These are phyloP conservation scores for Fallopia convolvulus DNA, from an alignment of 148 eudicot genomes.

Conservation along the genomic window DNA sequence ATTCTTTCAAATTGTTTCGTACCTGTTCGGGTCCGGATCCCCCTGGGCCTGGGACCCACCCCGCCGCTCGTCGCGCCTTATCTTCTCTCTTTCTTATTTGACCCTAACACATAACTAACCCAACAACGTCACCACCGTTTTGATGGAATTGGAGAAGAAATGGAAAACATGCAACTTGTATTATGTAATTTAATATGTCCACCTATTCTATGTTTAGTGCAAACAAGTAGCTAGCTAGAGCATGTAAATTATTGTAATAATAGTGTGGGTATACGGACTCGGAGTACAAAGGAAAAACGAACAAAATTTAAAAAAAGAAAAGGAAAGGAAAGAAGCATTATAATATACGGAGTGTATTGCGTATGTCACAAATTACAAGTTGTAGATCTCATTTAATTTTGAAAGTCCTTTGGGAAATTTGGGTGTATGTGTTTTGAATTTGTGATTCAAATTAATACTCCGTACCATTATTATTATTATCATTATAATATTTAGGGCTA, in stretches of 20 bases:
- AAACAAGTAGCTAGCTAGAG: background rate
- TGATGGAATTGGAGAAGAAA: too few species aligned
- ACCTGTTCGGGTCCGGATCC: background rate
- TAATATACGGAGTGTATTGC: too few species aligned
- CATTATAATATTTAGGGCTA: background rate
- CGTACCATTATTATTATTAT: background rate
- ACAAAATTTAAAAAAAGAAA: too few species aligned
- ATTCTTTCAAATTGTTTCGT: too few species aligned
- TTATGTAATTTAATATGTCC: too few species aligned
- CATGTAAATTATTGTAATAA: background rate
- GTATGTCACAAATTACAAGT: background rate
- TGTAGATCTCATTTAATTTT: background rate
- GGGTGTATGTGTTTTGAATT: background rate
- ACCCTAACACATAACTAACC: background rate
- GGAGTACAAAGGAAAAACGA: too few species aligned
- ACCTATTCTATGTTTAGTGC: background rate
- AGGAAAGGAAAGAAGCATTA: too few species aligned
- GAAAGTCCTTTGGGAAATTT: background rate
- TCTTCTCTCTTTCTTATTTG: background rate
- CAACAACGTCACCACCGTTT: background rate
- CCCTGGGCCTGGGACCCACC: background rate
- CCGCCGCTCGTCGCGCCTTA: conserved; percentile 2
- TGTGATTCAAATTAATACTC: background rate
- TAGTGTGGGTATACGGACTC: too few species aligned
- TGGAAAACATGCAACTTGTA: too few species aligned